Evolutionary conservation across 768 basidiomycete species (phyloP), one percentile per base, ranked within the genome.

Genomic region (Cubamyces lactineus): DNA sequence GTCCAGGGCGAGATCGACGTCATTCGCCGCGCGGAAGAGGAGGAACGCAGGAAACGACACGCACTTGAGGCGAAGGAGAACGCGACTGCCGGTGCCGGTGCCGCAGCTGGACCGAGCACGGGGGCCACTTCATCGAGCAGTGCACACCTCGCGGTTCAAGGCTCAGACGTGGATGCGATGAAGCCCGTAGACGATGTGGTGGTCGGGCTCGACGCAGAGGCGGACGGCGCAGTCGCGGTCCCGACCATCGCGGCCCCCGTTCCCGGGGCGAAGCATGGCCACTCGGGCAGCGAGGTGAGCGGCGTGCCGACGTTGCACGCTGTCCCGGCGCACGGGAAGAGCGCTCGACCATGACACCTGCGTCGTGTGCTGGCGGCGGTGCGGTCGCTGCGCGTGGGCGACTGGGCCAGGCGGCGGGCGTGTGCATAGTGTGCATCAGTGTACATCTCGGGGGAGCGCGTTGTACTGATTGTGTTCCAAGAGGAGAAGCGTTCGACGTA

Each of bases 1-100:
- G 95, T 97, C 0, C 92, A 94, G 71, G 95, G 95, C 42, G 95
- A 97, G 78, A 78, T 94, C 24, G 94, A 96, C 69, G 79, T 88
- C n/a, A 84, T 91, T 54, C 78, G 84, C 28, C 78, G 87, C 23
- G 81, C 83, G 24, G 87, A 91, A 69, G 79, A 82, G 57, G 80
- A 80, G 64, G 84, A 87, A 40, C 73, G 68, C 11, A 61, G 67
- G 54, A 74, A 72, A 38, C 61, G 61, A 1, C 45, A 50, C 23
- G 53, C 53, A 50, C 73, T 69, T 30, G 62, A 74, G 41, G 75
- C 75, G 43, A 21, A 88, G 68, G 77, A 79, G 59, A 77, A 78
- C 43, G 57, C 34, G 15, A 26, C 5, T 21, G 51, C 42, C 19
- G 26, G 71, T 72, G 49, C 69, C 60, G 8, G 60, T 43, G 42